phyloP scores from a whole-genome alignment of 176 grass and related monocot genomes.

The Oryza nivara region DNA sequence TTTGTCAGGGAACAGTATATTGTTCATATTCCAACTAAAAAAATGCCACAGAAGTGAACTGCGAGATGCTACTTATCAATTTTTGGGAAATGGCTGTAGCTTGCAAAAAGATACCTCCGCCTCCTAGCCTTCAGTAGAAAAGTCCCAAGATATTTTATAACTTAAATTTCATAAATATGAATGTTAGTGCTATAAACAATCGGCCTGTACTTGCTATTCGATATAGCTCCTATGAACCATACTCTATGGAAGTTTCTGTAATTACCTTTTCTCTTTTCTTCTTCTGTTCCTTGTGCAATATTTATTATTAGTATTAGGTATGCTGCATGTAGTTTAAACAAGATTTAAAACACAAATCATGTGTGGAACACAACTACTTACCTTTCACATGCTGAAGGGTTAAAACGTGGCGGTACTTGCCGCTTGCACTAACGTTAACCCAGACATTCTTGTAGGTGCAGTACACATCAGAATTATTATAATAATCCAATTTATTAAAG shows the following conservation, averaged over 20 bases:
- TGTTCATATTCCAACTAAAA: neutral
- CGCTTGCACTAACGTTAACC: neutral
- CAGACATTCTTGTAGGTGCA: neutral
- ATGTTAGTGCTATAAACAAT: neutral
- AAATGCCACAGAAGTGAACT: neutral
- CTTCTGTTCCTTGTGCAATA: neutral
- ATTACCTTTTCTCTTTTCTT: neutral
- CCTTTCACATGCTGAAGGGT: neutral
- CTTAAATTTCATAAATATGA: neutral
- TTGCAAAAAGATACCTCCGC: neutral
- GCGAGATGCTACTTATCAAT: neutral
- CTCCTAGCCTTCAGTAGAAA: neutral
- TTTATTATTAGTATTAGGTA: neutral
- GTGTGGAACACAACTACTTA: neutral
- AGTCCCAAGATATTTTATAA: neutral
- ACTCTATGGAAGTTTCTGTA: neutral
- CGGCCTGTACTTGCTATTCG: neutral
- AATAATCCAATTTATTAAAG: neutral
- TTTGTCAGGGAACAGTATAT: neutral
- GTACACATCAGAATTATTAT: neutral
- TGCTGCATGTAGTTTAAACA: neutral
- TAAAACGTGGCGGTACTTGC: neutral
- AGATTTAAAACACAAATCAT: neutral
- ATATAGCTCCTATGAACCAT: neutral
- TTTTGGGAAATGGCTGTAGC: neutral